A percentile compares a stretch with the other conserved stretches of the same genome.
Evolutionary conservation across 163 green algal species (phyloP).

Genomic region (Chlamydomonas reinhardtii): DNA sequence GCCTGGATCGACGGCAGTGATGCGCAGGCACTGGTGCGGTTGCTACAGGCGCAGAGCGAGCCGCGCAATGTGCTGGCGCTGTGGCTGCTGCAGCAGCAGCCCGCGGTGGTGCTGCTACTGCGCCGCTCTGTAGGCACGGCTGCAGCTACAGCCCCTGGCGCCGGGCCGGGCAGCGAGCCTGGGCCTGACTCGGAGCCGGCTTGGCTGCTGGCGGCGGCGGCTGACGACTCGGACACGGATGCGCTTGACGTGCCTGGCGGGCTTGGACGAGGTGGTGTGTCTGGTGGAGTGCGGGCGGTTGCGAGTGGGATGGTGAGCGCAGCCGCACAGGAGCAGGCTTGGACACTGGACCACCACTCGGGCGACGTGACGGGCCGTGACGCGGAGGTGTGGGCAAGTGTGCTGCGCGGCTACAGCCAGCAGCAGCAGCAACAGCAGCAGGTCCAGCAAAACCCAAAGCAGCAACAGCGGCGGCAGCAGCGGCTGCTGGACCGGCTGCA

Average conservation of each 20-base stretch:
- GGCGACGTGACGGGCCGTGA: no score
- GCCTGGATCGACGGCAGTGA: neutral
- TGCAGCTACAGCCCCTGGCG: no score
- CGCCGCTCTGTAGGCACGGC: neutral
- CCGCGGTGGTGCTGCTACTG: neutral
- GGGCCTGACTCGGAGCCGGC: no score
- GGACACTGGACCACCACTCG: no score
- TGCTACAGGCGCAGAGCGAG: neutral
- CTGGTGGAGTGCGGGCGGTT: no score
- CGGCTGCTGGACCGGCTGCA: constrained; percentile 12
- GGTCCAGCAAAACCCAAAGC: neutral
- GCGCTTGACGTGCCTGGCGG: no score
- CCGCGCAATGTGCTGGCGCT: neutral
- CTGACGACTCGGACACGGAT: neutral
- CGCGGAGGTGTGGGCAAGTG: no score
- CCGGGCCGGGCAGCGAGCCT: no score
- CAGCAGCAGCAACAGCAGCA: neutral
- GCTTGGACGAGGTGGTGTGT: no score
- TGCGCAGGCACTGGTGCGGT: neutral
- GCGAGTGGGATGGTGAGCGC: no score
- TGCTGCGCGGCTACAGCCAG: neutral
- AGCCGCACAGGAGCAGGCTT: no score
- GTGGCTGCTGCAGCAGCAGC: constrained; percentile 27
- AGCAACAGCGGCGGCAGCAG: neutral
- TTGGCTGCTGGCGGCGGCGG: neutral